Percentiles rank a stretch among this genome's conserved stretches.
phyloP scores from a whole-genome alignment of 208 protist genomes.

The Crithidia fasciculata region DNA sequence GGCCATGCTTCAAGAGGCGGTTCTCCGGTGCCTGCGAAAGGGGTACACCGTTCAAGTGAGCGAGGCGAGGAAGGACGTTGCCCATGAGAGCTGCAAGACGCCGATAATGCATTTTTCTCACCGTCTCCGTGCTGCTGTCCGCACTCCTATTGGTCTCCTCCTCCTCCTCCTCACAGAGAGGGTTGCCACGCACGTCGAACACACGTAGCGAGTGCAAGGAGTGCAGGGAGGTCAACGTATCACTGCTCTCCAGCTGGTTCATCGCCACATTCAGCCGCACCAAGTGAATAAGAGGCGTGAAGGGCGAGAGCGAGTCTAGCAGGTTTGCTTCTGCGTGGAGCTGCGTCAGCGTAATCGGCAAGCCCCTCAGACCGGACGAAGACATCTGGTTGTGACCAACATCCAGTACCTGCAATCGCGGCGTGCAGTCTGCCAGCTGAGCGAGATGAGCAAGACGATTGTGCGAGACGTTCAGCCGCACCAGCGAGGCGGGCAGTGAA shows the following conservation, averaged over 20 bases:
- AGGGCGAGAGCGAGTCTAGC: slow-evolving; percentile 49
- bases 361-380: slow-evolving; percentile 35
- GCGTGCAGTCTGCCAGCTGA: slow-evolving; percentile 38
- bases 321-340: slow-evolving; percentile 54
- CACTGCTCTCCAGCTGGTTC: slow-evolving; percentile 45
- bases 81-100: slow-evolving; percentile 28
- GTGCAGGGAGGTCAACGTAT: slow-evolving; percentile 41
- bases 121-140: neutral
- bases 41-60: slow-evolving; percentile 58
- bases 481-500: slow-evolving; percentile 53
- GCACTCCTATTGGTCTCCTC: neutral
- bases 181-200: slow-evolving; percentile 73
- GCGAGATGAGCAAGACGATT: slow-evolving; percentile 57
- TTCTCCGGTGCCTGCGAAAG: slow-evolving; percentile 77
- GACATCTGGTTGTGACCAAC: slow-evolving; percentile 68
- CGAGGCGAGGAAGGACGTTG: slow-evolving; percentile 52
- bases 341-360: slow-evolving; percentile 45
- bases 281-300: slow-evolving; percentile 42
- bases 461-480: slow-evolving; percentile 54
- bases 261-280: slow-evolving; percentile 49
- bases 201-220: slow-evolving; percentile 49
- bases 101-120: neutral
- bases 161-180: slow-evolving; percentile 12
- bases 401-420: slow-evolving; percentile 64
- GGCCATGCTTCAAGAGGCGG: slow-evolving; percentile 45